Percentiles rank a stretch among this genome's conserved stretches.
These are phyloP conservation scores for Platanthera guangdongensis DNA, from an alignment of 106 monocot species.

Conservation along the genomic window DNA sequence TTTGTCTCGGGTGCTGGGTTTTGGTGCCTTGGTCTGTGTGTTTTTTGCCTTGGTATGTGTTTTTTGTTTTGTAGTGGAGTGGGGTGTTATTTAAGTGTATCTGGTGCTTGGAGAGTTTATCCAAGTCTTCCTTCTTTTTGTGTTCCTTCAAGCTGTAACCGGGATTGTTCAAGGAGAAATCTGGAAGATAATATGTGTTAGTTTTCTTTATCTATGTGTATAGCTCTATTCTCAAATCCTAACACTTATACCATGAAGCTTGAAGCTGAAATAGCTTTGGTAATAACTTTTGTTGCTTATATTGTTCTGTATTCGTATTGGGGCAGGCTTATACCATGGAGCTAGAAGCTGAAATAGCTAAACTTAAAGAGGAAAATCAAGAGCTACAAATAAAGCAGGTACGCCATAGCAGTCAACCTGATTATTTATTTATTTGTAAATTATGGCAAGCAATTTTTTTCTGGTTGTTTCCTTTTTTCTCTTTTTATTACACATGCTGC, in stretches of 20 bases:
- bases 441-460: not conserved
- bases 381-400: constrained; percentile 87
- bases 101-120: too few relatives aligned
- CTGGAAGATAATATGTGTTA: too few relatives aligned
- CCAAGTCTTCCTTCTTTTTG: too few relatives aligned
- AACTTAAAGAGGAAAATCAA: constrained; percentile 55
- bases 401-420: not conserved
- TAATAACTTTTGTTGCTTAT: not conserved
- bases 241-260: constrained; percentile 52
- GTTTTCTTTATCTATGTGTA: too few relatives aligned
- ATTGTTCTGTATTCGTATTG: not conserved
- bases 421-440: not conserved
- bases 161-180: too few relatives aligned
- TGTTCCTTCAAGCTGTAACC: too few relatives aligned
- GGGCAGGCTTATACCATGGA: constrained; percentile 58
- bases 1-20: rapidly evolving
- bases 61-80: too few relatives aligned
- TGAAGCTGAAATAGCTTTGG: constrained; percentile 36
- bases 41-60: too few relatives aligned
- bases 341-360: constrained; percentile 57
- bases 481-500: too few relatives aligned
- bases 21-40: too few relatives aligned
- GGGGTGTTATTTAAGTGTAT: too few relatives aligned
- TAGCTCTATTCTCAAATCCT: too few relatives aligned
- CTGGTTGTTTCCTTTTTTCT: not conserved